Evolutionary conservation across 805 yeast species (phyloP).

Genomic region (Saccharomyces jurei): DNA sequence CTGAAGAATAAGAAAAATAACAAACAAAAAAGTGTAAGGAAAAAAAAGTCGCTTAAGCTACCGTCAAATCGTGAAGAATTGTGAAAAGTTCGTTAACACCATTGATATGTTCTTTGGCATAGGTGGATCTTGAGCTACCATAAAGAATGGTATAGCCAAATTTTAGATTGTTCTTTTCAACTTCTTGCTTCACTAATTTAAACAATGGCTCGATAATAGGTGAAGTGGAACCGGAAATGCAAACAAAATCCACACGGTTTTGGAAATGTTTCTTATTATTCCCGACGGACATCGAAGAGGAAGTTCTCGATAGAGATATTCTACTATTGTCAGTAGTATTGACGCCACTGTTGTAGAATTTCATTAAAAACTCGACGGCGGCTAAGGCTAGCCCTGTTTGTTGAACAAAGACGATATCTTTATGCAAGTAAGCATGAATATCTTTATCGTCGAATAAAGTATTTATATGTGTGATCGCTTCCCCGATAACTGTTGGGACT

Average conservation of each 20-base stretch:
- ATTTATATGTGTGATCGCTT: slow-evolving; percentile 75
- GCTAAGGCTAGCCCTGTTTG: slow-evolving; percentile 49
- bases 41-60: background rate
- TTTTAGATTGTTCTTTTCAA: slow-evolving; percentile 31
- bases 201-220: slow-evolving; percentile 64
- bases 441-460: slow-evolving; percentile 56
- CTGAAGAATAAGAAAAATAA: background rate
- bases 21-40: background rate
- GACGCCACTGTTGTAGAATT: slow-evolving; percentile 27
- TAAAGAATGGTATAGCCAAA: slow-evolving; percentile 54
- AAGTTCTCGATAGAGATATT: slow-evolving; percentile 14
- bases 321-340: slow-evolving; percentile 23
- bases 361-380: slow-evolving; percentile 47
- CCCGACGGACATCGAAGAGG: slow-evolving; percentile 7
- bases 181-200: slow-evolving; percentile 42
- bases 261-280: slow-evolving; percentile 8
- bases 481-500: slow-evolving; percentile 65
- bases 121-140: slow-evolving; percentile 43
- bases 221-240: slow-evolving; percentile 58
- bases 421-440: slow-evolving; percentile 71
- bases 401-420: slow-evolving; percentile 67
- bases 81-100: slow-evolving; percentile 65
- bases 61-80: slow-evolving; percentile 30
- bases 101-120: slow-evolving; percentile 54
- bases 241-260: slow-evolving; percentile 35